A percentile compares a stretch with the other conserved stretches of the same genome.
Evolutionary conservation across 257 asterid species (phyloP).

Genomic region (Mentha longifolia): DNA sequence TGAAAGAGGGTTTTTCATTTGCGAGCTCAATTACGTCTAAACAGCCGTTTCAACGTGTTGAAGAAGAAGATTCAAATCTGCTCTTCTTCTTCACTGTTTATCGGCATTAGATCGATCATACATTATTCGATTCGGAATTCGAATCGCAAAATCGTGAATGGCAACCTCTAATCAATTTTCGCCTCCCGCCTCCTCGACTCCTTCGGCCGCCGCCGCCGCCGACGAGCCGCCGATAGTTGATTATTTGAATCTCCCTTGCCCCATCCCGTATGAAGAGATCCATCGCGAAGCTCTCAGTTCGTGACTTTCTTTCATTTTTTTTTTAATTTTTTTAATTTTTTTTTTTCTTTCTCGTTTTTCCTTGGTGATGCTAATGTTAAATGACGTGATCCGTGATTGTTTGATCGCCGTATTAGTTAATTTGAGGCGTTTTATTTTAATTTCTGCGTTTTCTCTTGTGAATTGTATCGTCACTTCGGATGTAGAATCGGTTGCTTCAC

Average conservation of each 20-base stretch:
- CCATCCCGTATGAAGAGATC: conserved; percentile 92
- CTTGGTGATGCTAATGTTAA: not conserved
- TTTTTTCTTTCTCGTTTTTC: not conserved
- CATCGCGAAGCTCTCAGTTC: conserved; percentile 95
- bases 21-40: too few species aligned
- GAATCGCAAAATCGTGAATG: conserved; percentile 51
- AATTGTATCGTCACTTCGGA: too few species aligned
- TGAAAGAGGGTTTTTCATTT: not conserved
- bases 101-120: too few species aligned
- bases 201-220: conserved; percentile 37
- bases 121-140: too few species aligned
- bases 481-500: conserved; percentile 28
- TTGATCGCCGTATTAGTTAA: not conserved
- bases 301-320: conserved; percentile 34
- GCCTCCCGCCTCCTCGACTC: conserved; percentile 20
- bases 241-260: conserved; percentile 83
- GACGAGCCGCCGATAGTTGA: conserved; percentile 62
- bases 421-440: too few species aligned
- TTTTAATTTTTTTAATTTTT: not conserved
- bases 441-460: too few species aligned
- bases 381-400: conserved; percentile 3
- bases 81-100: too few species aligned
- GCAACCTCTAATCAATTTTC: conserved; percentile 57
- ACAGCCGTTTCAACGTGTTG: too few species aligned
- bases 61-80: too few species aligned